Evolutionary conservation across 257 asterid genomes (phyloP).

Genomic region (Nicotiana sylvestris): DNA sequence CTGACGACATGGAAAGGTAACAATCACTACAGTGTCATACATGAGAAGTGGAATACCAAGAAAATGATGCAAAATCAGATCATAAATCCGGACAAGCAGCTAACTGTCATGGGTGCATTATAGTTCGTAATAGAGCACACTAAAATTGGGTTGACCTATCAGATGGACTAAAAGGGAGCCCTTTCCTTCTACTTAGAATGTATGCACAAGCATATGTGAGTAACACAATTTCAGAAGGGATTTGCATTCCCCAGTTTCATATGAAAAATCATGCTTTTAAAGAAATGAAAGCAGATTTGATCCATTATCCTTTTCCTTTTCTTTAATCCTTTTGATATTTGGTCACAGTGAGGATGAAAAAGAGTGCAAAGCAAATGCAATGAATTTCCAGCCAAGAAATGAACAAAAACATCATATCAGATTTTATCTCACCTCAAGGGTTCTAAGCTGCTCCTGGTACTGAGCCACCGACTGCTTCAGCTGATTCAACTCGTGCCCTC

Average conservation of each 20-base stretch:
- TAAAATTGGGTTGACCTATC: not conserved
- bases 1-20: constrained; percentile 24
- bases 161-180: not conserved
- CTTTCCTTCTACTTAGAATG: not conserved
- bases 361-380: not conserved
- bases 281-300: not conserved
- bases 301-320: not conserved
- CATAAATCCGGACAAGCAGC: not conserved
- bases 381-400: not conserved
- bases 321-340: not conserved
- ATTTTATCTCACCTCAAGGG: constrained; percentile 67
- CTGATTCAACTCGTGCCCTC: constrained; percentile 69
- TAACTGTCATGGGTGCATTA: not conserved
- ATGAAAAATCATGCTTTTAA: too few relatives aligned
- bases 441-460: constrained; percentile 87
- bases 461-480: constrained; percentile 75
- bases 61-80: not conserved
- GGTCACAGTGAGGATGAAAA: not conserved
- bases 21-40: not conserved
- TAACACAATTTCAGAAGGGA: too few relatives aligned
- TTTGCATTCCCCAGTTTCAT: not conserved
- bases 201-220: too few relatives aligned
- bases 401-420: not conserved
- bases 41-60: not conserved
- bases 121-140: not conserved